These are phyloP conservation scores for Coemansia asiatica DNA, from an alignment of 192 early-diverging fungal genomes.

Conservation along the genomic window DNA sequence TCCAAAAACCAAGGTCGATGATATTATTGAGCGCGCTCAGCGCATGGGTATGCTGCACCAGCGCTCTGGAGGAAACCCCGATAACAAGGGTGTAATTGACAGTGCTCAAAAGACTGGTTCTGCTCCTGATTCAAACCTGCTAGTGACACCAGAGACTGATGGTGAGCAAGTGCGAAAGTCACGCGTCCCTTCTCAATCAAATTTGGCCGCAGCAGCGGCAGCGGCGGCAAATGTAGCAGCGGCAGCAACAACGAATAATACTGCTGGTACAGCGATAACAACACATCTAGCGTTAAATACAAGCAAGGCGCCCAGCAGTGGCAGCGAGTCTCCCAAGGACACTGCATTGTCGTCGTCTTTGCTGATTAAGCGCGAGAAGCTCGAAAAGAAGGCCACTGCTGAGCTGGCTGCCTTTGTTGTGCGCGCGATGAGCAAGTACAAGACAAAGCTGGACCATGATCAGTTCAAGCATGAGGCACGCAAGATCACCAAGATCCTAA, in stretches of 20 bases:
- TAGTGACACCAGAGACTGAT: slow-evolving; percentile 22
- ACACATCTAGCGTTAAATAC: background rate
- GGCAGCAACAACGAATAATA: background rate
- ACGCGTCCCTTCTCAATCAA: background rate
- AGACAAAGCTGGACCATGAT: slow-evolving; percentile 43
- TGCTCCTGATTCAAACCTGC: slow-evolving; percentile 8
- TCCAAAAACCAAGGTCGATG: slow-evolving; percentile 45
- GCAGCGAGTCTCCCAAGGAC: background rate
- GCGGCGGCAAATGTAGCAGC: background rate
- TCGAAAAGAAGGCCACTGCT: slow-evolving; percentile 42
- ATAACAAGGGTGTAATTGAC: background rate
- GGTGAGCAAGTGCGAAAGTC: slow-evolving; percentile 4
- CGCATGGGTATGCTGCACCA: slow-evolving; percentile 28
- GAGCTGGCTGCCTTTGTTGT: slow-evolving; percentile 56
- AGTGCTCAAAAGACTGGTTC: background rate
- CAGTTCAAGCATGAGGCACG: slow-evolving; percentile 56
- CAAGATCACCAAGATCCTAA: slow-evolving; percentile 54
- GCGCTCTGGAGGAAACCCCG: background rate
- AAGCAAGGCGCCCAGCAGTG: background rate
- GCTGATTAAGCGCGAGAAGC: slow-evolving; percentile 37
- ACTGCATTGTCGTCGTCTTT: background rate
- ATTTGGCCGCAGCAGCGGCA: slow-evolving; percentile 5
- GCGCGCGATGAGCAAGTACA: slow-evolving; percentile 47
- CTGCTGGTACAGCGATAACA: no score
- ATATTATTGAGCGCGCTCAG: slow-evolving; percentile 47